Conservation (phyloP, 805 yeast species). For the Lipomyces kockii region DNA sequence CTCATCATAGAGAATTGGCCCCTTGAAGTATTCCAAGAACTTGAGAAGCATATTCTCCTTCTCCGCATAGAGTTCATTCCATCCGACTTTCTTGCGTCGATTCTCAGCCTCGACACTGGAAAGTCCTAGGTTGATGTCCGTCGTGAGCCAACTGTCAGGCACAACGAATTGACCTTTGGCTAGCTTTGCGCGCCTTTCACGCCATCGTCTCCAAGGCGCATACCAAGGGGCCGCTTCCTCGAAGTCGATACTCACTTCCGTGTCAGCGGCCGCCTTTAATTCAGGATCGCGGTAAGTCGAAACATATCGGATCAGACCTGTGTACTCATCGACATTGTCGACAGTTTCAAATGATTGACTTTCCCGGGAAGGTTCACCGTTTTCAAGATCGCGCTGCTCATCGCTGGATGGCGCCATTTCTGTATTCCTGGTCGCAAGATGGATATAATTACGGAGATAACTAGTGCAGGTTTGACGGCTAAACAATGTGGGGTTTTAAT, state of each 20-base stretch:
- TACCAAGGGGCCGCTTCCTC: not conserved
- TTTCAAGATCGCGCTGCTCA: no score
- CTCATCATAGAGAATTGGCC: constrained; percentile 79
- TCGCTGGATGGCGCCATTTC: no score
- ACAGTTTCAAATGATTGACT: no score
- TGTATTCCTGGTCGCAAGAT: no score
- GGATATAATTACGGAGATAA: no score
- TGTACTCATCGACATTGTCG: no score
- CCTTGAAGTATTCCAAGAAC: constrained; percentile 83
- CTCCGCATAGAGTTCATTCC: constrained; percentile 88
- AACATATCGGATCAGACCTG: no score
- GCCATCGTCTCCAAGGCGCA: not conserved
- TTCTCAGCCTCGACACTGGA: constrained; percentile 72
- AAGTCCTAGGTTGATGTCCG: constrained; percentile 77
- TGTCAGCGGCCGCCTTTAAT: no score
- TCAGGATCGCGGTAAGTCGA: no score
- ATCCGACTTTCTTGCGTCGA: constrained; percentile 88
- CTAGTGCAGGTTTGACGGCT: no score
- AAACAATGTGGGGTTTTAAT: no score
- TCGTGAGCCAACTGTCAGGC: constrained; percentile 81
- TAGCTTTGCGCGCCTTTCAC: not conserved
- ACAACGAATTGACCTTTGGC: constrained; percentile 57
- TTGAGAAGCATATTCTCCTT: constrained; percentile 74
- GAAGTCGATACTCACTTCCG: not conserved
- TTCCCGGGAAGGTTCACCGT: no score